A percentile compares a stretch with the other conserved stretches of the same genome.
These are phyloP conservation scores for Chimonanthus salicifolius DNA, from an alignment of 164 flowering plant genomes.

Conservation along the genomic window DNA sequence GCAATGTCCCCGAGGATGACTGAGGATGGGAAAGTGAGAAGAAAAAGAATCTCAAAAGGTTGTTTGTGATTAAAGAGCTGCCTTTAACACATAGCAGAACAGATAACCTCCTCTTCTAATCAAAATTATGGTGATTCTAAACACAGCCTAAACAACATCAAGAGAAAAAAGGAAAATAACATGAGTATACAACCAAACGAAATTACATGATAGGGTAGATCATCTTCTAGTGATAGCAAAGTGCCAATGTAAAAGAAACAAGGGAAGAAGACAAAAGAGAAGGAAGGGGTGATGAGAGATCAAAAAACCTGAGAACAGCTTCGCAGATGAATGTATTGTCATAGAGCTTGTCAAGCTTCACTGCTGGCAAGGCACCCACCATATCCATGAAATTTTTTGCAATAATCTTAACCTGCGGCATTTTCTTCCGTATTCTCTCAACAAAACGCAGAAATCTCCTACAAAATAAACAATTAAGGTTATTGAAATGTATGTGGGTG, in stretches of 20 bases:
- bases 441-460: neutral
- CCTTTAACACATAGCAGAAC: too few species aligned
- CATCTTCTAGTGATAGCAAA: too few species aligned
- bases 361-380: slow-evolving; percentile 84
- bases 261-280: neutral
- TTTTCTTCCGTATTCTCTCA: slow-evolving; percentile 10
- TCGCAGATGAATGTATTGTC: slow-evolving; percentile 83
- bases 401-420: slow-evolving; percentile 91
- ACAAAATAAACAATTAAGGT: neutral
- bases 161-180: neutral
- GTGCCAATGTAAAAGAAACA: neutral
- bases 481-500: too few species aligned
- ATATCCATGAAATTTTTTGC: slow-evolving; percentile 98
- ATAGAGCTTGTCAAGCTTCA: slow-evolving; percentile 81
- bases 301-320: slow-evolving; percentile 78
- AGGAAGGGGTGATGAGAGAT: neutral
- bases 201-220: neutral
- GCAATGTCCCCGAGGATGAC: too few species aligned
- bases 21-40: too few species aligned
- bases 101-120: too few species aligned
- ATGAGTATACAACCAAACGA: neutral
- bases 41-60: too few species aligned
- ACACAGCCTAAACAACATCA: neutral
- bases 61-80: too few species aligned
- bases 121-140: too few species aligned